Evolutionary conservation across 2,329 filamentous ascomycete species (phyloP).

Genomic region (Trichoderma gracile): DNA sequence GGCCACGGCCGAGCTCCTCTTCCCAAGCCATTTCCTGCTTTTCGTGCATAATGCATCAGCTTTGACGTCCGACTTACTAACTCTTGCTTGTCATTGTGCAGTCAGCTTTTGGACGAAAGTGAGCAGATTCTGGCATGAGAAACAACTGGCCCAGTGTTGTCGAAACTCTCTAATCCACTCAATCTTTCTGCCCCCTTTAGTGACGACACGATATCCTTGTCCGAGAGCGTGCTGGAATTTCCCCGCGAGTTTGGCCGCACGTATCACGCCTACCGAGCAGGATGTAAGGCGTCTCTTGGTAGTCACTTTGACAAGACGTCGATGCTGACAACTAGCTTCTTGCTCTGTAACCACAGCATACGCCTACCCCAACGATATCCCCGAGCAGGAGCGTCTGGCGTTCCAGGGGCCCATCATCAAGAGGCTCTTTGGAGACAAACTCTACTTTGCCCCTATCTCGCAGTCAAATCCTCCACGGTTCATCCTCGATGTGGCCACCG

Average conservation of each 20-base stretch:
- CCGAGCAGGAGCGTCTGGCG: slow-evolving; percentile 37
- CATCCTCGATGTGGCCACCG: slow-evolving; percentile 44
- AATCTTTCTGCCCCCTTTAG: background rate
- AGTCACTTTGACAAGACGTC: too few relatives aligned
- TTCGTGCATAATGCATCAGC: background rate
- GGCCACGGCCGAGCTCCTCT: background rate
- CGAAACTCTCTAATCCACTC: background rate
- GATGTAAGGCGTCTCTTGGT: background rate
- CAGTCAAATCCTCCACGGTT: slow-evolving; percentile 29
- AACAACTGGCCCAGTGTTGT: background rate
- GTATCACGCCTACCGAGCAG: slow-evolving; percentile 25
- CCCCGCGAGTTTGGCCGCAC: slow-evolving; percentile 42
- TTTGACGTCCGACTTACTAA: background rate
- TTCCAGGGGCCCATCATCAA: slow-evolving; percentile 36
- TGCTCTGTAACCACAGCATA: slow-evolving; percentile 11
- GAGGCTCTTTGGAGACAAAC: slow-evolving; percentile 34
- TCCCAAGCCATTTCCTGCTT: background rate
- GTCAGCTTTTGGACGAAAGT: background rate
- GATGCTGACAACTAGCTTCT: slow-evolving; percentile 1
- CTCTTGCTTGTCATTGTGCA: background rate
- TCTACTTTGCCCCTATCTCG: slow-evolving; percentile 36
- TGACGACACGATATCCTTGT: slow-evolving; percentile 35
- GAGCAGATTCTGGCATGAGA: background rate
- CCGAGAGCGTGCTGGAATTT: slow-evolving; percentile 45
- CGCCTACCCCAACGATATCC: slow-evolving; percentile 34